Evolutionary conservation across 2,329 filamentous ascomycete species (phyloP).

Genomic region (Pyrenophora seminiperda): DNA sequence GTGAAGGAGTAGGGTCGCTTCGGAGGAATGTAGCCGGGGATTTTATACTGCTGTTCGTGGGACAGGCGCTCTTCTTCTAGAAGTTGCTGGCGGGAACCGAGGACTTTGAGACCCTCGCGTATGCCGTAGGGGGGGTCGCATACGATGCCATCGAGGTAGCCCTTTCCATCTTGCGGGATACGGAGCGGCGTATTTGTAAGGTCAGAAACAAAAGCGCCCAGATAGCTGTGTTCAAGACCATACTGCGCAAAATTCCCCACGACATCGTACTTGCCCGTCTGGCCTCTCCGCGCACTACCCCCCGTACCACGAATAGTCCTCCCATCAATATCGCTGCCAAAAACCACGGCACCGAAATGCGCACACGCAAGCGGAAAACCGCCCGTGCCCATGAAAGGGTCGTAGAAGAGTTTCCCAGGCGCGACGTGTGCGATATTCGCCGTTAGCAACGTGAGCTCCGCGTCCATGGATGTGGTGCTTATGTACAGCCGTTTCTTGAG

Average conservation of each 20-base stretch:
- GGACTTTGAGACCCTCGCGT: constrained; percentile 84
- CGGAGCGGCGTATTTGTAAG: constrained; percentile 81
- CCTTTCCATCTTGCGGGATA: constrained; percentile 18
- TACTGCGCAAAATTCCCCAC: constrained; percentile 86
- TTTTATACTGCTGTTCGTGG: constrained; percentile 35
- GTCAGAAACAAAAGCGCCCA: constrained; percentile 84
- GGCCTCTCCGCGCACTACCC: constrained; percentile 50
- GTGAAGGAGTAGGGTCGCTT: constrained; percentile 92
- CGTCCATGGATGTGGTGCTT: constrained; percentile 96
- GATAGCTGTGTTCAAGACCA: constrained; percentile 65
- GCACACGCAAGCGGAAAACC: constrained; percentile 90
- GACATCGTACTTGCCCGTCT: constrained; percentile 54
- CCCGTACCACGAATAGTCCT: constrained; percentile 77
- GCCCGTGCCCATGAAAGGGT: constrained; percentile 94
- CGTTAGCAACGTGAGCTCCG: constrained; percentile 86
- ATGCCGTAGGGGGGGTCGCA: constrained; percentile 98
- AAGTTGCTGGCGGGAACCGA: constrained; percentile 70
- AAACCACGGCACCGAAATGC: constrained; percentile 82
- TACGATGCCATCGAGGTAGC: constrained; percentile 84
- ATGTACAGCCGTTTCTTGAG: constrained; percentile 95
- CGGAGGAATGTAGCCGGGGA: constrained; percentile 73
- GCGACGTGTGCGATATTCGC: constrained; percentile 86
- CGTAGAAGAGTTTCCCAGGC: constrained; percentile 86
- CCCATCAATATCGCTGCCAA: constrained; percentile 93
- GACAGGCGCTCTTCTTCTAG: constrained; percentile 30